Base-by-base conservation (phyloP, 345 rosid genomes). In the Geranium rotundifolium region DNA sequence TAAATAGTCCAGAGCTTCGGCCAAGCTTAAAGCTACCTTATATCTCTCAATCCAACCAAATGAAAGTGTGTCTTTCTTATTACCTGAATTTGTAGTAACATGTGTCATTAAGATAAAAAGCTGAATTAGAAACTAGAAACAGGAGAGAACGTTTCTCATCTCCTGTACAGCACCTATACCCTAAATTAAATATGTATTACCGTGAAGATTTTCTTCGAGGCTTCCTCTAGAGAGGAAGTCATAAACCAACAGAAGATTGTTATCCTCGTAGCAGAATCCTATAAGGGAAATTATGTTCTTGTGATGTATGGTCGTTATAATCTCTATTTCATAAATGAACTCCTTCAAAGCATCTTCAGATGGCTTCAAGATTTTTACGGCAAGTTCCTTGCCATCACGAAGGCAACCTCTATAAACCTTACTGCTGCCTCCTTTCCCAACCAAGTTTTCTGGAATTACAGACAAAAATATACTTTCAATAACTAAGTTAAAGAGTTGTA, bases 341-440 rank as follows among this genome's bases (percentile, higher is more conserved):
- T 95, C 96, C 65, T 85, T 81, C 73, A 88, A 56, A 29, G 76
- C 78, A 70, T 82, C 78, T 8, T 64, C 76, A 63, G 95, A 86
- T 60, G 93, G 91, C 80, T 86, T 88, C 76, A 95, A 68, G 55
- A 81, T 70, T 75, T 95, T 95, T 74, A 90, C 86, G 20, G 99
- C 99, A 70, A 95, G 57, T 80, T 95, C 93, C 80, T 86, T 88
- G 49, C 96, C 93, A 73, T 86, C 95, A 39, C 82, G 85, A 59
- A 95, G 80, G 61, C 79, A 77, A 46, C 99, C 99, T 79, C 75
- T 82, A 69, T 88, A 95, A 58, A 95, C 97, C 63, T 78, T 79
- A 70, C 99, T 86, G 65, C 90, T 87, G 49, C 99, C 99, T 54
- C 99, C 99, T 82, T 76, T 90, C 37, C 99, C 99, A 16, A 93